A percentile compares a stretch with the other conserved stretches of the same genome.
Conservation (phyloP, 2,329 filamentous ascomycete genomes). For the Phyllosticta citrichinensis region DNA sequence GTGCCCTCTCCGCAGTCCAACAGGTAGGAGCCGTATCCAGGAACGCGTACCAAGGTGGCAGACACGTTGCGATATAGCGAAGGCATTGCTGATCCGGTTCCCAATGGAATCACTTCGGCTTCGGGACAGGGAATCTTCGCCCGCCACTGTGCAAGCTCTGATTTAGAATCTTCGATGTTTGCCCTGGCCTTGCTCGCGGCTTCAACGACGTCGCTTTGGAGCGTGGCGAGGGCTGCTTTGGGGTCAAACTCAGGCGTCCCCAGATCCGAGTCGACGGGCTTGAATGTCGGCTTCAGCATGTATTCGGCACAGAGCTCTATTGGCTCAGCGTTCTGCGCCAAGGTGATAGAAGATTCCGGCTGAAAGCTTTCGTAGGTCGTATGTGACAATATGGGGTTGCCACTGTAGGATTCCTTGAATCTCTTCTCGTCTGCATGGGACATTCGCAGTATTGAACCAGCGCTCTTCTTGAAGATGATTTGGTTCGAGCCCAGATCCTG, state of each 20-base stretch:
- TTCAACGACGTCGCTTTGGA: slow-evolving; percentile 37
- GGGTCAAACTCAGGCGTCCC: slow-evolving; percentile 20
- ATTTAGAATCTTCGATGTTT: slow-evolving; percentile 26
- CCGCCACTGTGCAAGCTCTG: slow-evolving; percentile 45
- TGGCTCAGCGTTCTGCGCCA: neutral
- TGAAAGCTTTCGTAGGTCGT: slow-evolving; percentile 10
- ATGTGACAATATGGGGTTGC: slow-evolving; percentile 29
- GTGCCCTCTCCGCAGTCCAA: slow-evolving; percentile 92
- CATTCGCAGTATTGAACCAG: slow-evolving; percentile 57
- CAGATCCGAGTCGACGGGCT: slow-evolving; percentile 18
- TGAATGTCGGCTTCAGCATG: slow-evolving; percentile 36
- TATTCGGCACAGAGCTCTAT: slow-evolving; percentile 11
- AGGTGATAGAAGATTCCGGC: slow-evolving; percentile 11
- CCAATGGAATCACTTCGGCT: slow-evolving; percentile 74
- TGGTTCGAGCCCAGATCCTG: slow-evolving; percentile 66
- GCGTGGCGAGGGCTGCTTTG: slow-evolving; percentile 32
- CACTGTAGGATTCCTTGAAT: slow-evolving; percentile 55
- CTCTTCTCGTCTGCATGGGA: slow-evolving; percentile 62
- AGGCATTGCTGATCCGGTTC: slow-evolving; percentile 81
- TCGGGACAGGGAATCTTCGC: slow-evolving; percentile 63
- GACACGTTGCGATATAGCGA: slow-evolving; percentile 96
- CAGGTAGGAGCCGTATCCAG: slow-evolving; percentile 76
- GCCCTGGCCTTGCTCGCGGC: slow-evolving; percentile 40
- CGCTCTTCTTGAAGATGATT: slow-evolving; percentile 57
- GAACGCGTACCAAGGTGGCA: slow-evolving; percentile 72